Percentiles rank a stretch among this genome's conserved stretches.
phyloP scores from a whole-genome alignment of 2,329 filamentous ascomycete species.

The Stemphylium beticola region DNA sequence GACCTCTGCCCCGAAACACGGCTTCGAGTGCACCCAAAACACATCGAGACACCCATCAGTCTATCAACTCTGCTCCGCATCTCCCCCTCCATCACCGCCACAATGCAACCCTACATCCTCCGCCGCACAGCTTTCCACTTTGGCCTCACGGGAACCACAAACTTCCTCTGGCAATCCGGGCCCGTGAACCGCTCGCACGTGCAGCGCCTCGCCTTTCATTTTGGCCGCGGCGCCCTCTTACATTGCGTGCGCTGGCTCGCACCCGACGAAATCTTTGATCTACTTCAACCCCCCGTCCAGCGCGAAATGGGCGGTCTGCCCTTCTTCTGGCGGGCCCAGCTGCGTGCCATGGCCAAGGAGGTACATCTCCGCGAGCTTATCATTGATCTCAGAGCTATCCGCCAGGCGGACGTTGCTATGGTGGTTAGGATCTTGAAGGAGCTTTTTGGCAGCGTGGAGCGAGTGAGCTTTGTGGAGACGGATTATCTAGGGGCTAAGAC shows the following conservation, averaged over 20 bases:
- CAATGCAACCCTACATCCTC: slow-evolving; percentile 31
- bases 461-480: slow-evolving; percentile 21
- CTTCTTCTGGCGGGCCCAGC: slow-evolving; percentile 42
- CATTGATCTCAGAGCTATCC: slow-evolving; percentile 30
- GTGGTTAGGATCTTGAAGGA: slow-evolving; percentile 27
- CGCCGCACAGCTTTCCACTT: slow-evolving; percentile 34
- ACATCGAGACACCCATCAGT: slow-evolving; percentile 14
- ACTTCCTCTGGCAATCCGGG: slow-evolving; percentile 20
- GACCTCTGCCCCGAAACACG: slow-evolving; percentile 17
- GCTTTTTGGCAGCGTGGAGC: slow-evolving; percentile 26
- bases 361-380: slow-evolving; percentile 31
- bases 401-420: slow-evolving; percentile 27
- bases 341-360: slow-evolving; percentile 35
- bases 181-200: slow-evolving; percentile 30
- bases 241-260: slow-evolving; percentile 42
- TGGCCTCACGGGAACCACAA: slow-evolving; percentile 12
- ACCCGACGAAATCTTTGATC: slow-evolving; percentile 33
- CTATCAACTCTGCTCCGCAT: slow-evolving; percentile 28
- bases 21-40: neutral
- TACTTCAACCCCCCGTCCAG: slow-evolving; percentile 33
- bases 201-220: slow-evolving; percentile 29
- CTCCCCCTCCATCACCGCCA: slow-evolving; percentile 23
- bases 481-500: neutral
- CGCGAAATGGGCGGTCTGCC: slow-evolving; percentile 27
- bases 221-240: slow-evolving; percentile 26